Conservation (phyloP, 768 basidiomycete genomes). For the Hortiboletus flavorubellus region DNA sequence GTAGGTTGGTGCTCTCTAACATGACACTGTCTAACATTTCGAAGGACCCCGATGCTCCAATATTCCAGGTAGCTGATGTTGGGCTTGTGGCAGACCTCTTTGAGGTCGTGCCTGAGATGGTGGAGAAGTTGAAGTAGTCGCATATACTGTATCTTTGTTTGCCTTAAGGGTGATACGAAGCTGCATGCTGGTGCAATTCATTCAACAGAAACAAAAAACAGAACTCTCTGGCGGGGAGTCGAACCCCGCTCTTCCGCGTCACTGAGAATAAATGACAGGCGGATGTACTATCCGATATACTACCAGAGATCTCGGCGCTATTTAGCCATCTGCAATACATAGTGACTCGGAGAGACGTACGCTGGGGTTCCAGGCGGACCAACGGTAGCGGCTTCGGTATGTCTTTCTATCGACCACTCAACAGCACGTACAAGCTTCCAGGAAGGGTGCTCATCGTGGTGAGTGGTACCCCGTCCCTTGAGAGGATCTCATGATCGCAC, state of each 20-base stretch:
- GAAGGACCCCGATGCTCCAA: slow-evolving; percentile 95
- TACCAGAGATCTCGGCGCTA: slow-evolving; percentile 32
- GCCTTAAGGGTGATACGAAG: slow-evolving; percentile 11
- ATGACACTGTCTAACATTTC: slow-evolving; percentile 12
- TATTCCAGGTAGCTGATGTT: slow-evolving; percentile 97
- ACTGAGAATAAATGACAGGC: slow-evolving; percentile 35
- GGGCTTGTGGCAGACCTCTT: slow-evolving; percentile 94
- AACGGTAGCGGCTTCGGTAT: background rate
- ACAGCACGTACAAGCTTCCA: slow-evolving; percentile 21
- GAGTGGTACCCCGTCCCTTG: slow-evolving; percentile 1
- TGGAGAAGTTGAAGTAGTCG: slow-evolving; percentile 73
- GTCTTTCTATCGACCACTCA: slow-evolving; percentile 32
- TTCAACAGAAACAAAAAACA: too few relatives aligned
- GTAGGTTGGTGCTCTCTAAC: slow-evolving; percentile 33
- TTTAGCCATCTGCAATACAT: background rate
- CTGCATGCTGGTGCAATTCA: background rate
- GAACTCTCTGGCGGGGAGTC: slow-evolving; percentile 44
- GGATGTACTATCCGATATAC: slow-evolving; percentile 52
- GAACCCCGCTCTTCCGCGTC: slow-evolving; percentile 42
- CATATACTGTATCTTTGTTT: slow-evolving; percentile 8
- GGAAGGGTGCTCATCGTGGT: slow-evolving; percentile 32
- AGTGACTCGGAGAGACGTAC: too few relatives aligned
- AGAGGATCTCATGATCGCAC: slow-evolving; percentile 8
- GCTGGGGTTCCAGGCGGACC: background rate
- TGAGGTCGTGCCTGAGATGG: slow-evolving; percentile 86